Conservation (phyloP, 768 basidiomycete species). For the Kwoniella newhampshirensis region DNA sequence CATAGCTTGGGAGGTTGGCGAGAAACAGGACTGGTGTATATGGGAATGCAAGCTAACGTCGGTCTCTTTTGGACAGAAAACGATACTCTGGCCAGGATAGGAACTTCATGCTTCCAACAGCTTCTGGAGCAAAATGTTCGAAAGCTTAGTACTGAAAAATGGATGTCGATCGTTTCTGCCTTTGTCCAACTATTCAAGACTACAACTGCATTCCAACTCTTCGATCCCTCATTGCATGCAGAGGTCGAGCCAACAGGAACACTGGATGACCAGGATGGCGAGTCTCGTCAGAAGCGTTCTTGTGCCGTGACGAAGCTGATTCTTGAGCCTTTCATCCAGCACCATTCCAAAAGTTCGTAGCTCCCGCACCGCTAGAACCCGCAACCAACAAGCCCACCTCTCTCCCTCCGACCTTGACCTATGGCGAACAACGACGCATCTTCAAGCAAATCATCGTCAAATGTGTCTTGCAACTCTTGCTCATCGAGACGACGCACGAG, state of each 20-base stretch:
- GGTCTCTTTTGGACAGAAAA: conserved; percentile 66
- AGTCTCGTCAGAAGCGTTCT: conserved; percentile 11
- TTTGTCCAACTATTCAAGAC: conserved; percentile 96
- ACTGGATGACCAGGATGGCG: conserved; percentile 40
- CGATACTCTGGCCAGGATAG: conserved; percentile 94
- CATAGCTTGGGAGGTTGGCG: neutral
- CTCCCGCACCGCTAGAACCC: conserved; percentile 72
- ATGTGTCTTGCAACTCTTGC: conserved; percentile 92
- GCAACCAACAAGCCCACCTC: conserved; percentile 59
- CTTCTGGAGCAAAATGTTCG: conserved; percentile 86
- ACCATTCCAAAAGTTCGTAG: conserved; percentile 51
- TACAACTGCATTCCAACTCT: conserved; percentile 94
- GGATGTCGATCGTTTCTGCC: conserved; percentile 88
- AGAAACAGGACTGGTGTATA: neutral
- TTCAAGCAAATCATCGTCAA: conserved; percentile 99
- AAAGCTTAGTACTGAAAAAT: conserved; percentile 77
- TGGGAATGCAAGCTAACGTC: neutral
- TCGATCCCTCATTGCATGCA: conserved; percentile 84
- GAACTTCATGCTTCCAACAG: conserved; percentile 95
- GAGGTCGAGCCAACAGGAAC: conserved; percentile 61
- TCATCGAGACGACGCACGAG: conserved; percentile 97
- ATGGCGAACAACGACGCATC: conserved; percentile 70
- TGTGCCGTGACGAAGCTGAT: conserved; percentile 4
- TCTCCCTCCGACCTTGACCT: conserved; percentile 37
- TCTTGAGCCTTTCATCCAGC: conserved; percentile 13